phyloP scores from a whole-genome alignment of 2,329 filamentous ascomycete genomes.

The Colletotrichum ledebouriae region DNA sequence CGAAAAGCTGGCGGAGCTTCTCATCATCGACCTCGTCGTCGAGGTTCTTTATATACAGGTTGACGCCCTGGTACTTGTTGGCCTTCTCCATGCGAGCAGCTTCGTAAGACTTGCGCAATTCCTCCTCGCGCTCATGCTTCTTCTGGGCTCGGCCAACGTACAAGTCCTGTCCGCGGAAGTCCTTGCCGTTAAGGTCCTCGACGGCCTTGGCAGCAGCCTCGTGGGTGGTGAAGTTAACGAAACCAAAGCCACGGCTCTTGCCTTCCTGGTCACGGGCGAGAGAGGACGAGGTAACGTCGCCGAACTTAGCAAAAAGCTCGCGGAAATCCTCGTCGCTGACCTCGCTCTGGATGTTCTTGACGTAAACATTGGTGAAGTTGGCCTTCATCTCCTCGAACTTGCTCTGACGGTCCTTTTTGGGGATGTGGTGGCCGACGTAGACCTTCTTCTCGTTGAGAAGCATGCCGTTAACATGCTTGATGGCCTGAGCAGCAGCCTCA shows the following conservation, averaged over 20 bases:
- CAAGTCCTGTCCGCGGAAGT: conserved; percentile 94
- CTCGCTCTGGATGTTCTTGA: conserved; percentile 94
- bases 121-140: conserved; percentile 99
- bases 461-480: conserved; percentile 99
- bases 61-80: conserved; percentile 99
- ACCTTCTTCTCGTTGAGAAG: conserved; percentile 99
- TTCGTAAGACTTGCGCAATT: conserved; percentile 98
- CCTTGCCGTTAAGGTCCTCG: conserved; percentile 90
- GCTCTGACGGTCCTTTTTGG: conserved; percentile 99
- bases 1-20: conserved; percentile 94
- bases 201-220: conserved; percentile 89
- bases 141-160: conserved; percentile 99
- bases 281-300: conserved; percentile 95
- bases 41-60: conserved; percentile 99
- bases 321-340: conserved; percentile 95
- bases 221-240: conserved; percentile 95
- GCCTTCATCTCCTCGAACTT: conserved; percentile 99
- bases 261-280: conserved; percentile 90
- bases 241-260: conserved; percentile 95
- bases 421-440: conserved; percentile 98
- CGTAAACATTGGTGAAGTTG: conserved; percentile 99
- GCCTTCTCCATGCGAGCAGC: conserved; percentile 97
- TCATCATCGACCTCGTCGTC: conserved; percentile 98
- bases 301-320: conserved; percentile 89
- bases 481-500: conserved; percentile 94